A percentile compares a stretch with the other conserved stretches of the same genome.
These are phyloP conservation scores for Thraustochytrium striatum DNA, from an alignment of 352 stramenopile species.

Conservation along the genomic window DNA sequence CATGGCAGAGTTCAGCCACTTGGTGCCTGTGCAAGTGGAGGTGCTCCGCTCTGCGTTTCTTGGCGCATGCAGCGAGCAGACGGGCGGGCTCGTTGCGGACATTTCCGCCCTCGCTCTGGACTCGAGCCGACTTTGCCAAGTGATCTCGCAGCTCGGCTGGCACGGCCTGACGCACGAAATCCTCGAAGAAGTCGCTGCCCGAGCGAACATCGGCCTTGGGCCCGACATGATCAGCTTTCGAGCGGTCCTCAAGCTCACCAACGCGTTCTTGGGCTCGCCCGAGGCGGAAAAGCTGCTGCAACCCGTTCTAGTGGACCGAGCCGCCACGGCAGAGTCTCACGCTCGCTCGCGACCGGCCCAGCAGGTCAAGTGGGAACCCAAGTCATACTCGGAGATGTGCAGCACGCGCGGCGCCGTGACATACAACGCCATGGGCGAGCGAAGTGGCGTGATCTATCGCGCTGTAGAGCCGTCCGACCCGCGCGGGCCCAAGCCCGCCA, in stretches of 20 bases:
- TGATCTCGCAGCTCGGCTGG: slow-evolving; percentile 17
- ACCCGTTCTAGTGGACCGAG: background rate
- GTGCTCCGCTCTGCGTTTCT: background rate
- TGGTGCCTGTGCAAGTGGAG: background rate
- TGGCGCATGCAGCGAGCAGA: background rate
- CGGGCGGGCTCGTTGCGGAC: background rate
- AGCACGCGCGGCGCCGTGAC: background rate
- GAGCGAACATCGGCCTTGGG: background rate
- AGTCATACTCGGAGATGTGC: slow-evolving; percentile 28
- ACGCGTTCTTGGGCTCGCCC: slow-evolving; percentile 23
- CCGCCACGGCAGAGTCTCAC: too few relatives aligned
- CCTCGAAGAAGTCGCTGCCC: background rate
- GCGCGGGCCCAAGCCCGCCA: background rate
- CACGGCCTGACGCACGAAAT: background rate
- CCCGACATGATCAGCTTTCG: background rate
- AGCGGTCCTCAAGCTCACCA: background rate
- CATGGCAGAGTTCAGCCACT: background rate
- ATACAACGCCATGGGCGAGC: slow-evolving; percentile 38
- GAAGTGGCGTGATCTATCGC: background rate
- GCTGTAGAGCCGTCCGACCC: background rate
- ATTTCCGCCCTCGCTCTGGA: background rate
- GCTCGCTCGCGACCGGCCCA: too few relatives aligned
- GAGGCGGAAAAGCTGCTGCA: slow-evolving; percentile 7
- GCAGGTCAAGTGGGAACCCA: background rate
- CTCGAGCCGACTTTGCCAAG: background rate